A percentile compares a stretch with the other conserved stretches of the same genome.
Evolutionary conservation across 169 alveolate genomes (phyloP).

Genomic region (Babesia ovis): DNA sequence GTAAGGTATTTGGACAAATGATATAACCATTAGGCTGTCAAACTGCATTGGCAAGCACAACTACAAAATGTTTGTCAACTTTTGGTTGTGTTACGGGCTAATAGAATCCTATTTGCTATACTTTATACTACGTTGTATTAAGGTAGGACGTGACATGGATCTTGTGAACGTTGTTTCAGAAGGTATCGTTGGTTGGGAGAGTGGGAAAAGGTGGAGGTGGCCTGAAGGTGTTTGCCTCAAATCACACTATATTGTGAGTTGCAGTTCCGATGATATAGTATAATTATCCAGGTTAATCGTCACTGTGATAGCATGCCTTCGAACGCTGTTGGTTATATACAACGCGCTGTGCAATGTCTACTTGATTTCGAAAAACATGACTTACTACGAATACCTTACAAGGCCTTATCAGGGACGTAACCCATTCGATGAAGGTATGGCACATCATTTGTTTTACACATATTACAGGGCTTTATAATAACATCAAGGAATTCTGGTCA

Average conservation of each 20-base stretch:
- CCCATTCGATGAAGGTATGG: conserved; percentile 57
- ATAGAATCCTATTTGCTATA: not conserved
- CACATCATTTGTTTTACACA: no score
- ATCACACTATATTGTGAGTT: conserved; percentile 2
- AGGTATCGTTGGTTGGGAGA: not conserved
- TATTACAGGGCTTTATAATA: not conserved
- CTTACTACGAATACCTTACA: conserved; percentile 43
- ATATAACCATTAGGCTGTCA: conserved; percentile 42
- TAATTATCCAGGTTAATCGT: conserved; percentile 17
- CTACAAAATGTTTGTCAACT: conserved; percentile 56
- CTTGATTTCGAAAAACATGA: conserved; percentile 25
- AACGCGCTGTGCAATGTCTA: not conserved
- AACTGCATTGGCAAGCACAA: conserved; percentile 67
- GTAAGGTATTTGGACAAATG: conserved; percentile 32
- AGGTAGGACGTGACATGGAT: no score
- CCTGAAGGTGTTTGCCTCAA: not conserved
- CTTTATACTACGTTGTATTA: not conserved
- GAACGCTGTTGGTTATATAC: not conserved
- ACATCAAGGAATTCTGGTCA: not conserved
- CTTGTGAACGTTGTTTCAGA: no score
- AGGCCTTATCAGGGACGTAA: conserved; percentile 24
- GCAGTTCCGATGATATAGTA: no score
- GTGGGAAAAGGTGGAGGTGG: not conserved
- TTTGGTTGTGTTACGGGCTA: conserved; percentile 5
- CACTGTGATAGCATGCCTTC: not conserved